These are phyloP conservation scores for Camellia oleifera DNA, from an alignment of 179 eudicot genomes.

Conservation along the genomic window DNA sequence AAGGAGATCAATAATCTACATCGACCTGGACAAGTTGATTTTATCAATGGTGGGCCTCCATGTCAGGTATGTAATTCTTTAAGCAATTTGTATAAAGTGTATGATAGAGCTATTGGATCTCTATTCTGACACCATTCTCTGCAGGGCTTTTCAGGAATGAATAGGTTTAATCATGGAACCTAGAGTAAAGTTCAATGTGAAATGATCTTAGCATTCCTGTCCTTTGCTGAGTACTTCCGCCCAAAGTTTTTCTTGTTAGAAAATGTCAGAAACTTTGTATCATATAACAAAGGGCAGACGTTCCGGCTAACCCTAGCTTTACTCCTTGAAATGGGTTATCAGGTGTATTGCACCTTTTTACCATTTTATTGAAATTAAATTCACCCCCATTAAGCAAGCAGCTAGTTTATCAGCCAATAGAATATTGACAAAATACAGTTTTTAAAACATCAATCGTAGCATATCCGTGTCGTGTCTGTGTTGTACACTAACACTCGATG, in stretches of 20 bases:
- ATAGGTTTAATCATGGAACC: constrained; percentile 82
- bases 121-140: neutral
- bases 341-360: constrained; percentile 45
- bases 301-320: constrained; percentile 83
- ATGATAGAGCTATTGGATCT: neutral
- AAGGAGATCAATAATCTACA: constrained; percentile 56
- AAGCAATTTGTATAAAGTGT: neutral
- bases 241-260: constrained; percentile 88
- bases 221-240: constrained; percentile 92
- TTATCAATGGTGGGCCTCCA: constrained; percentile 97
- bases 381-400: neutral
- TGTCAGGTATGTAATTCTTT: constrained; percentile 61
- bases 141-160: constrained; percentile 99
- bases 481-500: too few species aligned
- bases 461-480: too few species aligned
- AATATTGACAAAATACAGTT: neutral
- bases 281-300: constrained; percentile 98
- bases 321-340: constrained; percentile 98
- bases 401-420: neutral
- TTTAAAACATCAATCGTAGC: too few species aligned
- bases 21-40: constrained; percentile 86
- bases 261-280: constrained; percentile 90
- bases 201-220: constrained; percentile 93
- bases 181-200: constrained; percentile 99
- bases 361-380: neutral